phyloP scores from a whole-genome alignment of 2,329 filamentous ascomycete genomes.

The Aspergillus sp. region DNA sequence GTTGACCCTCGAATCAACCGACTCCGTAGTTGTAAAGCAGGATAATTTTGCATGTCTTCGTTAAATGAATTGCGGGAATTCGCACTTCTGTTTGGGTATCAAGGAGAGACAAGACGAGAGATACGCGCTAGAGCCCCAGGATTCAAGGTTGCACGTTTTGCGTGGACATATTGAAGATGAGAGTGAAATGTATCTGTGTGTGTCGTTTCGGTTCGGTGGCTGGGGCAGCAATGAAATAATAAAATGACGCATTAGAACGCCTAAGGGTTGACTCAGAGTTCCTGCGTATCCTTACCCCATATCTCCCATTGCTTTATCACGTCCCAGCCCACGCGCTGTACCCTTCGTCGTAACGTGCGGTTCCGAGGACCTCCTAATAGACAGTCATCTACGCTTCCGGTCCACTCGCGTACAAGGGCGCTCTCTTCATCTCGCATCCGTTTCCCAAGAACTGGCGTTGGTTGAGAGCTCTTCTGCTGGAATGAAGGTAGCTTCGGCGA shows the following conservation, averaged over 20 bases:
- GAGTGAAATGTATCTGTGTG: neutral
- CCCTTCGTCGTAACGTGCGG: constrained; percentile 31
- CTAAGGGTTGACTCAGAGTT: constrained; percentile 24
- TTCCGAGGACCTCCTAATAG: constrained; percentile 16
- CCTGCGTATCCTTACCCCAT: constrained; percentile 44
- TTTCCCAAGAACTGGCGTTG: constrained; percentile 21
- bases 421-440: constrained; percentile 17
- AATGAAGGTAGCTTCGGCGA: neutral
- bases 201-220: neutral
- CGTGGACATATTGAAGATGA: neutral
- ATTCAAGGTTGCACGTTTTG: neutral
- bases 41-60: neutral
- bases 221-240: no score
- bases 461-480: neutral
- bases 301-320: constrained; percentile 45
- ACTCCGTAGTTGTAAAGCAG: neutral
- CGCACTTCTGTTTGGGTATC: neutral
- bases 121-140: neutral
- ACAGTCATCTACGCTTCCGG: neutral
- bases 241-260: no score
- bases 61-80: neutral
- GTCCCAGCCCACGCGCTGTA: constrained; percentile 41
- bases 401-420: neutral
- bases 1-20: neutral
- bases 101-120: neutral